Base-by-base conservation (phyloP, 2,329 filamentous ascomycete species). In the Daldinia sp. region DNA sequence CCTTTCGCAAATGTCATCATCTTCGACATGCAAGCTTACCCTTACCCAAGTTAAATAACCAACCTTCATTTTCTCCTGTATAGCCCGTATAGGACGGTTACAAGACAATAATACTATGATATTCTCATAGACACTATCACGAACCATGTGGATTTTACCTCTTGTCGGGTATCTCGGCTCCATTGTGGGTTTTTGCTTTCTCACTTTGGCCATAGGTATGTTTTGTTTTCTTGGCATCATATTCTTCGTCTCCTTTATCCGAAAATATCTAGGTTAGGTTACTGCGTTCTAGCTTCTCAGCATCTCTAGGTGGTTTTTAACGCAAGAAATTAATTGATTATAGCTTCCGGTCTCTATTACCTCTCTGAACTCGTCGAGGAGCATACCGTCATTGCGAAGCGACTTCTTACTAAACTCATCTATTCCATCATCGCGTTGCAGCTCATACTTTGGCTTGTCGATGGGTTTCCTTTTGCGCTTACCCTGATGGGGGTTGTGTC, bases 341-440 rank as follows among this genome's bases (percentile, higher is more conserved):
- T 73, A 92, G 95, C 95, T 35, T 97, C 93, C n/a, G 95, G 95
- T 34, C 88, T 99, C 23, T 99, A 99, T 81, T 99, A 99, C 77
- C 90, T 99, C 55, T 97, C 94, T 21, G 95, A 99, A 78, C 88
- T 98, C 11, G 95, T 99, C 64, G 95, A 99, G 80, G 95, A 99
- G 78, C 94, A 99, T 76, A 97, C 94, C 3, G 94, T 98, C 9
- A 79, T 96, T 66, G 91, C 94, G 10, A 96, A 96, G 76, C 92
- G 90, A 59, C 82, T 97, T n/a, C 83, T 99, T 53, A 90, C 86
- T 30, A 89, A 87, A 39, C 83, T 98, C 58, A 97, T 98, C 72
- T 97, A 97, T 80, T 81, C 80, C 65, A 87, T 97, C 68, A 90
- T 97, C 64, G 85, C 73, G 27, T 76, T 93, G 5, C 94, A 97